Evolutionary conservation across 2,329 filamentous ascomycete genomes (phyloP), one percentile per base, ranked within the genome.

Genomic region (Aspergillus udagawae): DNA sequence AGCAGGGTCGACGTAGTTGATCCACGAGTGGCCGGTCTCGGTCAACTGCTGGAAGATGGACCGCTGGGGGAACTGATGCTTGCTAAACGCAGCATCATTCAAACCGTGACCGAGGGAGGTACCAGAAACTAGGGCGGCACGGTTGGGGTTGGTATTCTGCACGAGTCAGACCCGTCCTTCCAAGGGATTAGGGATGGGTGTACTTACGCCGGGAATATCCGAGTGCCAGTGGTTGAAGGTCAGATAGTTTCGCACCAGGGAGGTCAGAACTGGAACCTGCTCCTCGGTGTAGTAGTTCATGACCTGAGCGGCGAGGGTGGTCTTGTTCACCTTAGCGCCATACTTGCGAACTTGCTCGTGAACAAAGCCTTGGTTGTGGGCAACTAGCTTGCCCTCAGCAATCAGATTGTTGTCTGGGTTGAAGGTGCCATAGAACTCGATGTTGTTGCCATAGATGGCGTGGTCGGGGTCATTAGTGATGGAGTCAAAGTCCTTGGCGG

Each of bases 151-250:
- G 38, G 77, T 79, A 7, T 75, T 76, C 74, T 76, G 52, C 35
- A 55, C 20, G 6, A 8, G 23, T 23, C 32, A 57, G 59, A 64
- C 55, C 53, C 23, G 17, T 29, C 3, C 41, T 21, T 14, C 17
- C 10, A 20, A 51, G 29, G 7, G n/a, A n/a, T 7, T 23, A 21
- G 50, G 25, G 25, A 17, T 20, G 23, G 45, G n/a, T n/a, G 2
- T 7, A 73, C 74, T 65, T 67, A 77, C 75, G 4, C 77, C 76
- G 2, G 75, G 73, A 20, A 77, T 63, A 54, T 73, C 73, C 41
- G 74, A 76, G 65, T 76, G 72, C 77, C 77, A 79, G 66, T 75
- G 70, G 69, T 79, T 78, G 54, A 79, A 79, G 10, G 73, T 75
- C 12, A 71, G 63, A 55, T 72, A 79, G 59, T 78, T 74, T 54